A percentile compares a stretch with the other conserved stretches of the same genome.
These are phyloP conservation scores for Durusdinium trenchii DNA, from an alignment of 73 alveolate species.

Conservation along the genomic window DNA sequence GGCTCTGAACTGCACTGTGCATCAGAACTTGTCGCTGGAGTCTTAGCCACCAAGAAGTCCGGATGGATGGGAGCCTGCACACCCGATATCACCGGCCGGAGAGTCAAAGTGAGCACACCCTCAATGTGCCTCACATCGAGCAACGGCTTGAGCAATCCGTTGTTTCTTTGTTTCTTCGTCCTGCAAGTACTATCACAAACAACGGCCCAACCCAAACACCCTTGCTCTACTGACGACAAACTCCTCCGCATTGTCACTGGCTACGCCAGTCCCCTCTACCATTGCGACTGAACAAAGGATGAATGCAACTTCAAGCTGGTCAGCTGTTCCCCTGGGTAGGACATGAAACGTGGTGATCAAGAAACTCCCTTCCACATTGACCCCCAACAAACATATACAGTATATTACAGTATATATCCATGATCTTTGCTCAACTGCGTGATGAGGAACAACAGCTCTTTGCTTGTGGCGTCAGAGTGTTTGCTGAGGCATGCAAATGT, in stretches of 20 bases:
- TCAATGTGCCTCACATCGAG: slow-evolving; percentile 81
- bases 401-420: too few relatives aligned
- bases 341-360: too few relatives aligned
- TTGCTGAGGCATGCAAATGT: too few relatives aligned
- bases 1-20: not conserved
- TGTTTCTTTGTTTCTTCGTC: slow-evolving; percentile 10
- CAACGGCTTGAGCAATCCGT: slow-evolving; percentile 43
- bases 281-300: too few relatives aligned
- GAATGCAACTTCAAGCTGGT: too few relatives aligned
- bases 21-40: not conserved
- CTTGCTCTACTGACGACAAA: not conserved
- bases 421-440: too few relatives aligned
- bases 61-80: slow-evolving; percentile 79
- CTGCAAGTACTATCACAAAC: not conserved
- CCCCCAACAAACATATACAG: too few relatives aligned
- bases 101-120: not conserved
- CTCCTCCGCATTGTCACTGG: not conserved
- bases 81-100: not conserved
- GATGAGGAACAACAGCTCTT: too few relatives aligned
- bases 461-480: too few relatives aligned
- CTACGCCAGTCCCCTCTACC: too few relatives aligned
- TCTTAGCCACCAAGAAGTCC: slow-evolving; percentile 39
- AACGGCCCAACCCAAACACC: not conserved
- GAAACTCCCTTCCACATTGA: too few relatives aligned
- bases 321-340: too few relatives aligned